phyloP scores from a whole-genome alignment of 306 rosid genomes.

The Betula pendula region DNA sequence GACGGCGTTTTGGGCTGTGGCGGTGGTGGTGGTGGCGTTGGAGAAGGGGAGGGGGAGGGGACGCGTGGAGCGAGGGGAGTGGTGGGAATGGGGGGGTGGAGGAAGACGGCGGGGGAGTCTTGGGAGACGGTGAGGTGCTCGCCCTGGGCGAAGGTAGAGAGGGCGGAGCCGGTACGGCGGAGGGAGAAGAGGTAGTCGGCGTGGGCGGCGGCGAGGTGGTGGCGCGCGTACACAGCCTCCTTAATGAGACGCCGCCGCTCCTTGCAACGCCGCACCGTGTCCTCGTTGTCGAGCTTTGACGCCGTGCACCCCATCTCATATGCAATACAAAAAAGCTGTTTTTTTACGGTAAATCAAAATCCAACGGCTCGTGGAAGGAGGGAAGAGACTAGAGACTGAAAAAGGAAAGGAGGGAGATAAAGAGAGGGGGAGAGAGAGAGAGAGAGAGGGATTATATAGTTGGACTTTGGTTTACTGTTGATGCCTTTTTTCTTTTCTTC shows the following conservation, averaged over 20 bases:
- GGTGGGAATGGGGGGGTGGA: slow-evolving; percentile 39
- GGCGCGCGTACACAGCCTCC: slow-evolving; percentile 79
- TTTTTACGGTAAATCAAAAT: not conserved
- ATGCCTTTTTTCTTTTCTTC: not conserved
- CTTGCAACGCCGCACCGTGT: slow-evolving; percentile 89
- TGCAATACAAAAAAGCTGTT: not conserved
- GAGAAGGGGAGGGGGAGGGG: slow-evolving; percentile 51
- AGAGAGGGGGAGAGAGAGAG: not conserved
- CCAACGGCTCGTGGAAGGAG: no score
- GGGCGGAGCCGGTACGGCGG: slow-evolving; percentile 82
- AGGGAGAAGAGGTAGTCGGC: slow-evolving; percentile 94
- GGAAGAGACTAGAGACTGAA: not conserved
- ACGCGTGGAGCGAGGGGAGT: slow-evolving; percentile 36
- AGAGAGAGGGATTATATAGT: not conserved
- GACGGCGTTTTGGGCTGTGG: slow-evolving; percentile 41
- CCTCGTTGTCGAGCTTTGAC: slow-evolving; percentile 90
- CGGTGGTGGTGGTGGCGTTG: slow-evolving; percentile 41
- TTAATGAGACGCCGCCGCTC: slow-evolving; percentile 94
- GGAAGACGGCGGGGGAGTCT: slow-evolving; percentile 82
- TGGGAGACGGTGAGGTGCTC: slow-evolving; percentile 78
- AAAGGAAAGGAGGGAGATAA: not conserved
- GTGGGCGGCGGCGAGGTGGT: slow-evolving; percentile 93
- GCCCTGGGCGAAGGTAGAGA: slow-evolving; percentile 63
- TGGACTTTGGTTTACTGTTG: not conserved
- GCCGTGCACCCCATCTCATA: slow-evolving; percentile 78